Evolutionary conservation across 2,329 filamentous ascomycete genomes (phyloP).

Genomic region (Phaeosphaeria sp.): DNA sequence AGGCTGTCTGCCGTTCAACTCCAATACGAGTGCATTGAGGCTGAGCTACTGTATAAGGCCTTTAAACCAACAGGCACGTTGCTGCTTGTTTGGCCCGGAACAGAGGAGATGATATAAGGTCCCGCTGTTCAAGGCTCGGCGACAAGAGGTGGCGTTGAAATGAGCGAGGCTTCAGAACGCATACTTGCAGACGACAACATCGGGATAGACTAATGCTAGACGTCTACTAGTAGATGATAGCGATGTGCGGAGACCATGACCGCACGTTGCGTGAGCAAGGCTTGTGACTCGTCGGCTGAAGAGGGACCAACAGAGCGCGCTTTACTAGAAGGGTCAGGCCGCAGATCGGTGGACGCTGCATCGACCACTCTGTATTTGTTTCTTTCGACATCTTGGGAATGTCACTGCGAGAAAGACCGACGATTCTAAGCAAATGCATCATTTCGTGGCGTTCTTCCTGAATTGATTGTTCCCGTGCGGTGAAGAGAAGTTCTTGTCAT

Average conservation of each 20-base stretch:
- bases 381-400: background rate
- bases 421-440: background rate
- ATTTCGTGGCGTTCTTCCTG: background rate
- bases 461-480: background rate
- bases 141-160: constrained; percentile 11
- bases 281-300: constrained; percentile 23
- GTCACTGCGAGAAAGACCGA: background rate
- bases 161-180: constrained; percentile 10
- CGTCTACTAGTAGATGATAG: constrained; percentile 10
- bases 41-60: background rate
- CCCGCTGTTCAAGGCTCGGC: constrained; percentile 4
- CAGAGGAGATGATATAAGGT: background rate
- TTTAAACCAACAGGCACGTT: constrained; percentile 14
- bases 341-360: background rate
- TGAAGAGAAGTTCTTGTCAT: background rate
- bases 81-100: constrained; percentile 21
- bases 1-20: background rate
- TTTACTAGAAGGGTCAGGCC: constrained; percentile 17
- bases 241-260: background rate
- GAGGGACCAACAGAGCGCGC: constrained; percentile 5
- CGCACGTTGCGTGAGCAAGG: constrained; percentile 21
- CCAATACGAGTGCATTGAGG: constrained; percentile 6
- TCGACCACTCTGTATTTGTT: background rate
- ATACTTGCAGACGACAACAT: constrained; percentile 11
- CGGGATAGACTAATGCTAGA: background rate